Conservation (phyloP, 495 filamentous ascomycete genomes). For the Xylaria curta region DNA sequence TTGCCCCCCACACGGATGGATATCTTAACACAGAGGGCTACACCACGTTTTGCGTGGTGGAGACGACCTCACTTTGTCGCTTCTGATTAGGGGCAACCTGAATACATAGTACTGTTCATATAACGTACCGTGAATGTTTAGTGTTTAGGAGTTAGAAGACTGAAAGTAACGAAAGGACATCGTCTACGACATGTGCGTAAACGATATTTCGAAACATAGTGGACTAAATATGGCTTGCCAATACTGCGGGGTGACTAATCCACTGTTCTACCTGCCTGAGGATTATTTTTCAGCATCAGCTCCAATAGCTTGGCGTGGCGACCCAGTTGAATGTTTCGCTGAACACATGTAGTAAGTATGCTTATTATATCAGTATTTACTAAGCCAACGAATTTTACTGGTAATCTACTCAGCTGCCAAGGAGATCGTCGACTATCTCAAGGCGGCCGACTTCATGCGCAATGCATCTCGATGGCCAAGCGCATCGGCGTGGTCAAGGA, state of each 20-base stretch:
- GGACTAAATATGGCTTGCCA: neutral
- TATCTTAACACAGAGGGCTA: no score
- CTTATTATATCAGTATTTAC: neutral
- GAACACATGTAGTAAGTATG: neutral
- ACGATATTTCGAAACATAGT: neutral
- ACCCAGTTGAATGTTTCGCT: neutral
- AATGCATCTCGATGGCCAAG: neutral
- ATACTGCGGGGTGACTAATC: neutral
- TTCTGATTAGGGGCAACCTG: neutral
- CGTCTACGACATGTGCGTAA: neutral
- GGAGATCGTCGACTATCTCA: neutral
- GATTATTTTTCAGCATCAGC: neutral
- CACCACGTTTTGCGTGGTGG: no score
- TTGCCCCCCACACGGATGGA: no score
- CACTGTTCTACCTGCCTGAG: neutral
- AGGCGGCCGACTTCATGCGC: neutral
- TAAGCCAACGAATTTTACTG: neutral
- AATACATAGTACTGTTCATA: neutral
- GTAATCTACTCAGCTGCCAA: neutral
- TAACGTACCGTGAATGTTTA: neutral
- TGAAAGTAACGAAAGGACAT: neutral
- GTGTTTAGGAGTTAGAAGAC: neutral
- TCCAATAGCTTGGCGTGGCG: neutral
- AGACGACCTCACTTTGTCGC: neutral
- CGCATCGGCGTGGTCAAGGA: neutral